Evolutionary conservation across 23 red algal genomes (phyloP).

Genomic region (Gracilaria gracilis): DNA sequence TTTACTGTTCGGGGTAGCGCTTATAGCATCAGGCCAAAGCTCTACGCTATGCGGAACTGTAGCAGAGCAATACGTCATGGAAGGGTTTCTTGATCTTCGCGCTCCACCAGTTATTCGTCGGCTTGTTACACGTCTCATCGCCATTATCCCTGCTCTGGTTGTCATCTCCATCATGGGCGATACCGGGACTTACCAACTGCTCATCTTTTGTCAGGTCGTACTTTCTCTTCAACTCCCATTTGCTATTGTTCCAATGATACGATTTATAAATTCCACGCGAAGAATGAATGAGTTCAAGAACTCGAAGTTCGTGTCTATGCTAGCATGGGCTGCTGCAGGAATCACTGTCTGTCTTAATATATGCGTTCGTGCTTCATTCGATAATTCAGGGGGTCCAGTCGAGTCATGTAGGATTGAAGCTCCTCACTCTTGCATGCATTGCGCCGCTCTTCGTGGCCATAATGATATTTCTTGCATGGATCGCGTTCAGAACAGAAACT

Average conservation of each 20-base stretch:
- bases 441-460: constrained; percentile 40
- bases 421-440: constrained; percentile 10
- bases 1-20: too few species aligned
- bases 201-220: constrained; percentile 89
- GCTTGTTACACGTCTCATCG: constrained; percentile 79
- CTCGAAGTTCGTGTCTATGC: constrained; percentile 5
- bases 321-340: constrained; percentile 82
- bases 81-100: constrained; percentile 90
- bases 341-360: constrained; percentile 83
- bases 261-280: constrained; percentile 69
- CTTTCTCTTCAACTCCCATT: constrained; percentile 96
- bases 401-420: constrained; percentile 4
- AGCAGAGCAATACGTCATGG: constrained; percentile 93
- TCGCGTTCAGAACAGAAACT: constrained; percentile 67
- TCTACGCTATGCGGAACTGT: constrained; percentile 88
- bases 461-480: constrained; percentile 73
- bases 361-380: constrained; percentile 57
- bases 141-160: constrained; percentile 79
- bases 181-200: constrained; percentile 80
- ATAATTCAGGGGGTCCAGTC: constrained; percentile 45
- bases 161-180: constrained; percentile 85
- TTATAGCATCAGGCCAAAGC: too few species aligned
- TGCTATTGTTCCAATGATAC: constrained; percentile 91
- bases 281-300: constrained; percentile 88
- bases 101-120: constrained; percentile 80